These are phyloP conservation scores for Dothistroma septosporum DNA, from an alignment of 2,329 filamentous ascomycete species.

Conservation along the genomic window DNA sequence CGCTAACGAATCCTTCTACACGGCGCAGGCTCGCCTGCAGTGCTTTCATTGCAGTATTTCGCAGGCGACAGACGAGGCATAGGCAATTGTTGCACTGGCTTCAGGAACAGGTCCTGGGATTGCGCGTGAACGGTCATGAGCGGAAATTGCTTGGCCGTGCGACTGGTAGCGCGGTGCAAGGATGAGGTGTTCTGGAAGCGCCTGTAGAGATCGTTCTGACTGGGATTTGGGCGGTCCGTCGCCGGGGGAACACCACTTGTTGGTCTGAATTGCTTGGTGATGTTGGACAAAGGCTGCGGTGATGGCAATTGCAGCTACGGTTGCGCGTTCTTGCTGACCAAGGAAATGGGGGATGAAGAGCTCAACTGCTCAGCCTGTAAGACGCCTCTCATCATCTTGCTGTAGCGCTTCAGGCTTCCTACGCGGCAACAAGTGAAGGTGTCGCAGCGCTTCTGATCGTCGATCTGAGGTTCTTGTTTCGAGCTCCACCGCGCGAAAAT, in stretches of 20 bases:
- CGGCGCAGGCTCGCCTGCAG: slow-evolving; percentile 58
- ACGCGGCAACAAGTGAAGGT: not conserved
- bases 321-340: not conserved
- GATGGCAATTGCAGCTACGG: not conserved
- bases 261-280: not conserved
- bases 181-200: slow-evolving; percentile 8
- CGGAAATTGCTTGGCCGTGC: slow-evolving; percentile 10
- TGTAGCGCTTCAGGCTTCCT: not conserved
- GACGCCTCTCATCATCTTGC: not conserved
- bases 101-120: slow-evolving; percentile 31
- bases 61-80: slow-evolving; percentile 68
- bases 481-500: not conserved
- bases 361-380: not conserved
- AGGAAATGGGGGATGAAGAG: not conserved
- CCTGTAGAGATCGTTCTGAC: not conserved
- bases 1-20: not conserved
- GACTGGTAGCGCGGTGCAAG: slow-evolving; percentile 1
- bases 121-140: slow-evolving; percentile 10
- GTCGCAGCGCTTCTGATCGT: not conserved
- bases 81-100: slow-evolving; percentile 65
- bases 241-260: not conserved
- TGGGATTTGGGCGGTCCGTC: not conserved
- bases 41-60: slow-evolving; percentile 67
- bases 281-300: not conserved
- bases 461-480: not conserved